Percentiles rank a stretch among this genome's conserved stretches.
These are phyloP conservation scores for Exobasidium cylindrosporum DNA, from an alignment of 1,284 basidiomycete genomes.

Conservation along the genomic window DNA sequence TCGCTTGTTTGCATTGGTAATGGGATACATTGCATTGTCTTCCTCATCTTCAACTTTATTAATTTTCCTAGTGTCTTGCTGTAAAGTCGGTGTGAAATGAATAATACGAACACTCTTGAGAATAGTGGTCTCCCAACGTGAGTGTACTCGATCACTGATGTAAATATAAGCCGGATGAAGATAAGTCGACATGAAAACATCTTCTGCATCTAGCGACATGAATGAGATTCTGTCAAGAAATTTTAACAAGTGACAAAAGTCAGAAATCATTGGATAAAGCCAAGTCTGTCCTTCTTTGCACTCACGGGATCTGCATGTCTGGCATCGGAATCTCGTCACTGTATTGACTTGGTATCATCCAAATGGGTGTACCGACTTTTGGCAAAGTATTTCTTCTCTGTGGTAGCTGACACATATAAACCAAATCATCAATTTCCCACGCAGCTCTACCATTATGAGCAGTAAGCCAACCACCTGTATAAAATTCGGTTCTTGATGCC, in stretches of 20 bases:
- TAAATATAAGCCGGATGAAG: constrained; percentile 10
- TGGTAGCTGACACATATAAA: constrained; percentile 4
- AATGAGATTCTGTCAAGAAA: constrained; percentile 1
- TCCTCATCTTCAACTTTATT: not conserved
- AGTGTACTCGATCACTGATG: not conserved
- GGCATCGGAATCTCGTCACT: constrained; percentile 1
- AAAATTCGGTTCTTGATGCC: not conserved
- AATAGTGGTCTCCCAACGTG: constrained; percentile 1
- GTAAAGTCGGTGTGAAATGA: not conserved
- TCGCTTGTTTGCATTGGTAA: not conserved
- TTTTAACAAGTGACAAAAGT: no score
- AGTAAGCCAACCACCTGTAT: constrained; percentile 9
- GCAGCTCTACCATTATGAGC: not conserved
- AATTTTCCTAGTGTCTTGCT: not conserved
- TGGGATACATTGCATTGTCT: constrained; percentile 1
- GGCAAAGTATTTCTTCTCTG: constrained; percentile 4
- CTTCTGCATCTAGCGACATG: not conserved
- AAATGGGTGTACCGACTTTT: not conserved
- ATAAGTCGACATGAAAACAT: constrained; percentile 3
- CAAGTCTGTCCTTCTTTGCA: no score
- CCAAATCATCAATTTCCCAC: constrained; percentile 3
- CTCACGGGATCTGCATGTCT: not conserved
- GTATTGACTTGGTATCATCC: constrained; percentile 4
- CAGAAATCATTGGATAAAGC: no score
- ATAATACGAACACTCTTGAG: constrained; percentile 11